Evolutionary conservation across 2,329 filamentous ascomycete genomes (phyloP).

Genomic region (Pseudogymnoascus sp.): DNA sequence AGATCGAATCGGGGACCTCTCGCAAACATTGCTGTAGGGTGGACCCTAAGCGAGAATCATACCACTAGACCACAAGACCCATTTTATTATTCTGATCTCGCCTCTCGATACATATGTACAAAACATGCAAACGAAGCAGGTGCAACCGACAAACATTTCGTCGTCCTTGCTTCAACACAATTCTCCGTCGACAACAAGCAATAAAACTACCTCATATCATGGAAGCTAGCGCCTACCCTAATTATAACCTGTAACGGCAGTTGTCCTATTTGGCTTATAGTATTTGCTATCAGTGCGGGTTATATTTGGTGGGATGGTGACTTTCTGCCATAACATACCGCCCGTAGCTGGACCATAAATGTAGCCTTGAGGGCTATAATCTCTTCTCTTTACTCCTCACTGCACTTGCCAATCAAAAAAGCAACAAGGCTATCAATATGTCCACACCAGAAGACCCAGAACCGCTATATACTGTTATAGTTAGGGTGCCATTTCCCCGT

Average conservation of each 20-base stretch:
- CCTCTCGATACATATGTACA: not conserved
- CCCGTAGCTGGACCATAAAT: not conserved
- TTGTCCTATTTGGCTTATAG: not conserved
- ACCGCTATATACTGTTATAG: constrained; percentile 57
- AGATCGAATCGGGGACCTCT: constrained; percentile 7
- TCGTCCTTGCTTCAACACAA: not conserved
- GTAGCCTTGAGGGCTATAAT: constrained; percentile 7
- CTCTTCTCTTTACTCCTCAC: not conserved
- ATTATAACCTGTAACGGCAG: not conserved
- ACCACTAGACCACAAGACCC: constrained; percentile 7
- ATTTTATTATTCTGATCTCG: not conserved
- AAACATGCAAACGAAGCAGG: not conserved
- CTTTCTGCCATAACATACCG: constrained; percentile 1
- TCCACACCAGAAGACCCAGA: constrained; percentile 13
- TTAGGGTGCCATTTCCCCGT: constrained; percentile 81
- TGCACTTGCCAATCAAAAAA: constrained; percentile 14
- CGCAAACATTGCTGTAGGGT: constrained; percentile 5
- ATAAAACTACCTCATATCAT: not conserved
- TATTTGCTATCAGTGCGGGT: not conserved
- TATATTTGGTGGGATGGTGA: not conserved
- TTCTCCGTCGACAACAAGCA: not conserved
- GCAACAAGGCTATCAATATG: constrained; percentile 22
- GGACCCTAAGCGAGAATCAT: constrained; percentile 6
- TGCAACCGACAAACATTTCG: not conserved
- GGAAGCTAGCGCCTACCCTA: not conserved